These are phyloP conservation scores for Globisporangium splendens DNA, from an alignment of 352 stramenopile genomes.

Conservation along the genomic window DNA sequence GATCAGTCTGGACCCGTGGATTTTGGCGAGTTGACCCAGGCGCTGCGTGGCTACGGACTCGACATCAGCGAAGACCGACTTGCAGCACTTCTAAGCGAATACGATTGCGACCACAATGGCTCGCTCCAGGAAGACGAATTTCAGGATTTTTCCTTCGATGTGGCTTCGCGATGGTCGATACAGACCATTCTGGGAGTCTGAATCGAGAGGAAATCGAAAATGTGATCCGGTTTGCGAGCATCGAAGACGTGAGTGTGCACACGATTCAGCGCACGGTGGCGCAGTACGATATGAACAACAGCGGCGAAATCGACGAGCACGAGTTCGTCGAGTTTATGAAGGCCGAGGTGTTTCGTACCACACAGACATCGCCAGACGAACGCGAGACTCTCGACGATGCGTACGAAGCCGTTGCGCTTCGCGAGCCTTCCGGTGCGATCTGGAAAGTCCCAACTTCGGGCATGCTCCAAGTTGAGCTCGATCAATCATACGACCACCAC, in stretches of 20 bases:
- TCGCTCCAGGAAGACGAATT: conserved; percentile 45
- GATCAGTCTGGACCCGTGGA: conserved; percentile 47
- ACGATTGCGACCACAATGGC: conserved; percentile 52
- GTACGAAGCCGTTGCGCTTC: conserved; percentile 24
- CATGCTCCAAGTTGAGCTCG: conserved; percentile 34
- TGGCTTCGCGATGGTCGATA: conserved; percentile 59
- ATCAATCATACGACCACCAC: conserved; percentile 9
- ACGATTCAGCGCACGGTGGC: conserved; percentile 48
- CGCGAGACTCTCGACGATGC: conserved; percentile 15
- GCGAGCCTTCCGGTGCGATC: conserved; percentile 23
- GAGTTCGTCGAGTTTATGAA: conserved; percentile 82
- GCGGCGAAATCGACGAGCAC: conserved; percentile 66
- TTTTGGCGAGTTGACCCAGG: conserved; percentile 28
- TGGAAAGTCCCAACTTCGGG: conserved; percentile 43
- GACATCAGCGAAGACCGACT: conserved; percentile 32
- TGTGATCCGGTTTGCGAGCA: conserved; percentile 49
- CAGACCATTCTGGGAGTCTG: conserved; percentile 48
- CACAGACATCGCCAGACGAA: background rate
- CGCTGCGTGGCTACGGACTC: conserved; percentile 33
- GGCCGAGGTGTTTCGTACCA: conserved; percentile 30
- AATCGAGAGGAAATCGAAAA: conserved; percentile 43
- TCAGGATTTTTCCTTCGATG: conserved; percentile 52
- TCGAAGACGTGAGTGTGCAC: conserved; percentile 30
- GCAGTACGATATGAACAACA: conserved; percentile 64
- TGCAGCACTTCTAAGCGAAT: conserved; percentile 31